Percentiles rank a stretch among this genome's conserved stretches.
These are phyloP conservation scores for Tinospora cordifolia DNA, from an alignment of 164 flowering plant species.

Conservation along the genomic window DNA sequence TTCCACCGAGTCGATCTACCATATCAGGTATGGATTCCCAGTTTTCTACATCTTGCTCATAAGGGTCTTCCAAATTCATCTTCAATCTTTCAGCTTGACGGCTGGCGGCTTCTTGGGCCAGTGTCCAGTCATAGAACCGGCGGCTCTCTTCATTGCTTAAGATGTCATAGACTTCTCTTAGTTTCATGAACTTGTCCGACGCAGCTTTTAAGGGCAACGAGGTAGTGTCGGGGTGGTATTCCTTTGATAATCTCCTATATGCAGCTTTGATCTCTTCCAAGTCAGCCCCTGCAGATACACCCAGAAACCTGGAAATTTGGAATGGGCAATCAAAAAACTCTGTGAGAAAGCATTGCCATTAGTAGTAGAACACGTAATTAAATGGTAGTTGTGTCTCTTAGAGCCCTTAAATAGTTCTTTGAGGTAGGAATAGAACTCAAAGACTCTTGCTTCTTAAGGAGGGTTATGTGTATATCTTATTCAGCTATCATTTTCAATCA, in stretches of 20 bases:
- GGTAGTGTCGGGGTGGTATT: constrained; percentile 92
- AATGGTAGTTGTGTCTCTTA: too few relatives aligned
- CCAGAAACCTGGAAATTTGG: constrained; percentile 52
- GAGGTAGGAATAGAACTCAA: too few relatives aligned
- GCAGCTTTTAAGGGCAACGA: constrained; percentile 66
- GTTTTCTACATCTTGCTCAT: constrained; percentile 40
- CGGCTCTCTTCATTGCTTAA: constrained; percentile 67
- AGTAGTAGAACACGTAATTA: too few relatives aligned
- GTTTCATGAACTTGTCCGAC: constrained; percentile 73
- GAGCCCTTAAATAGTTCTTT: too few relatives aligned
- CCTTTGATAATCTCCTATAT: constrained; percentile 69
- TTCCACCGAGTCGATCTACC: constrained; percentile 83
- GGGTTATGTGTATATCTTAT: too few relatives aligned
- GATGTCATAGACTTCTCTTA: constrained; percentile 55
- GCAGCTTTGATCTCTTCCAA: constrained; percentile 84
- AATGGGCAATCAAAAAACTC: not conserved
- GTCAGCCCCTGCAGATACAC: constrained; percentile 61
- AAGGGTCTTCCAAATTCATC: constrained; percentile 67
- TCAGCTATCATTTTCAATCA: too few relatives aligned
- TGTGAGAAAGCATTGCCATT: not conserved
- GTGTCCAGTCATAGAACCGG: constrained; percentile 73
- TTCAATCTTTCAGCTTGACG: constrained; percentile 65
- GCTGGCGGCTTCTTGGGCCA: constrained; percentile 79
- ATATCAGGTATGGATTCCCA: constrained; percentile 53
- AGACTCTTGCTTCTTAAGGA: too few relatives aligned